Evolutionary conservation across 23 red algal genomes (phyloP).

Genomic region (Pyropia yezoensis): DNA sequence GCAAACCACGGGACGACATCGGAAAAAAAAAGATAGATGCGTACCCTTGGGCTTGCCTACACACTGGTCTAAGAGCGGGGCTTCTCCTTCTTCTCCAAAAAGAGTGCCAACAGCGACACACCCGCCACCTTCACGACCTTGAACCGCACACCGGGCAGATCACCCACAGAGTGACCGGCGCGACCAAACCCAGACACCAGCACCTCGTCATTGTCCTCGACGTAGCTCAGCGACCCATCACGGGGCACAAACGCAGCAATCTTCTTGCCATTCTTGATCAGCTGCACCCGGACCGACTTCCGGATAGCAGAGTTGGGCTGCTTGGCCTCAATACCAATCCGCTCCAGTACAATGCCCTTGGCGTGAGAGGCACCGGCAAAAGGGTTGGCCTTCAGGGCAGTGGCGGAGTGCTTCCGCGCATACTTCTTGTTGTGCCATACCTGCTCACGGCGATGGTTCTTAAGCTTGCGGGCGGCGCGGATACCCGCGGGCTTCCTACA

Average conservation of each 20-base stretch:
- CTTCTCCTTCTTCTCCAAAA: conserved; percentile 98
- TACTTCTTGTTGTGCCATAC: conserved; percentile 97
- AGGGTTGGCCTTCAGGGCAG: conserved; percentile 94
- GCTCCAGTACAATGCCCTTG: conserved; percentile 95
- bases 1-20: no score
- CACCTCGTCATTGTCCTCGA: conserved; percentile 99
- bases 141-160: conserved; percentile 98
- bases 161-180: conserved; percentile 91
- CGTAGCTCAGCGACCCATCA: conserved; percentile 92
- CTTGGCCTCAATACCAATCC: conserved; percentile 98
- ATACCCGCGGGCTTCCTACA: conserved; percentile 55
- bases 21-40: no score
- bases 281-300: conserved; percentile 93
- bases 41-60: no score
- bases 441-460: conserved; percentile 79
- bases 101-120: conserved; percentile 87
- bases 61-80: conserved; percentile 52
- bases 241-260: conserved; percentile 97
- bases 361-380: conserved; percentile 96
- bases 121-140: conserved; percentile 98
- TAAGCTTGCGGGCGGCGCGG: conserved; percentile 86
- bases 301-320: conserved; percentile 99
- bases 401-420: conserved; percentile 75
- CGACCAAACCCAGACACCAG: conserved; percentile 90
- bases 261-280: conserved; percentile 99